phyloP scores from a whole-genome alignment of 306 rosid species.

The Malus sieversii region DNA sequence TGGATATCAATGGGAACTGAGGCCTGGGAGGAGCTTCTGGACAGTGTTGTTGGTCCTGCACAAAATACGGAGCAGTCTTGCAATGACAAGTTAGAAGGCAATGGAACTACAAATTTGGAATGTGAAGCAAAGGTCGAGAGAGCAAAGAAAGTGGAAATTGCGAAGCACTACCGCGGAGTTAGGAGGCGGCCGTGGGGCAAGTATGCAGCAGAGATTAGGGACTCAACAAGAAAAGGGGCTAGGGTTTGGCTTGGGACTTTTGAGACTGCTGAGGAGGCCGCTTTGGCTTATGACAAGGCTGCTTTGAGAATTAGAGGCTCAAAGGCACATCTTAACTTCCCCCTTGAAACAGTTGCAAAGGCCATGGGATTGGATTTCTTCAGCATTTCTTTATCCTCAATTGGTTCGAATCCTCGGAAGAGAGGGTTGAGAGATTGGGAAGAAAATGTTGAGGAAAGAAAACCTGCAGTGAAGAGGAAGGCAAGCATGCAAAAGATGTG shows the following conservation, averaged over 20 bases:
- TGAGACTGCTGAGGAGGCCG: conserved; percentile 82
- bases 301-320: conserved; percentile 83
- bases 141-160: conserved; percentile 12
- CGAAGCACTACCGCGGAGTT: conserved; percentile 75
- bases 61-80: conserved; percentile 9
- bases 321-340: conserved; percentile 71
- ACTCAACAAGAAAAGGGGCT: conserved; percentile 66
- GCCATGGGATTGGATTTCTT: conserved; percentile 28
- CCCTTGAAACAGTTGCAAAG: conserved; percentile 49
- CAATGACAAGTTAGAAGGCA: conserved; percentile 12
- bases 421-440: conserved; percentile 35
- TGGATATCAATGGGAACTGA: conserved; percentile 95
- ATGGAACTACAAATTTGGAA: neutral
- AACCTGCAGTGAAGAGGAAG: conserved; percentile 36
- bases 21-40: conserved; percentile 72
- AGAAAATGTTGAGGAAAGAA: conserved; percentile 17
- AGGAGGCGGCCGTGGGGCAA: conserved; percentile 97
- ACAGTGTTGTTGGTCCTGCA: conserved; percentile 14
- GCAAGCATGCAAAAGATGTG: conserved; percentile 24
- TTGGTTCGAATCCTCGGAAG: conserved; percentile 20
- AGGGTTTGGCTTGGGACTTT: conserved; percentile 98
- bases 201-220: conserved; percentile 91
- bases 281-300: conserved; percentile 91
- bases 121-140: conserved; percentile 3
- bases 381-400: neutral